A percentile compares a stretch with the other conserved stretches of the same genome.
phyloP scores from a whole-genome alignment of 305 asterid genomes.

The Vinca major region DNA sequence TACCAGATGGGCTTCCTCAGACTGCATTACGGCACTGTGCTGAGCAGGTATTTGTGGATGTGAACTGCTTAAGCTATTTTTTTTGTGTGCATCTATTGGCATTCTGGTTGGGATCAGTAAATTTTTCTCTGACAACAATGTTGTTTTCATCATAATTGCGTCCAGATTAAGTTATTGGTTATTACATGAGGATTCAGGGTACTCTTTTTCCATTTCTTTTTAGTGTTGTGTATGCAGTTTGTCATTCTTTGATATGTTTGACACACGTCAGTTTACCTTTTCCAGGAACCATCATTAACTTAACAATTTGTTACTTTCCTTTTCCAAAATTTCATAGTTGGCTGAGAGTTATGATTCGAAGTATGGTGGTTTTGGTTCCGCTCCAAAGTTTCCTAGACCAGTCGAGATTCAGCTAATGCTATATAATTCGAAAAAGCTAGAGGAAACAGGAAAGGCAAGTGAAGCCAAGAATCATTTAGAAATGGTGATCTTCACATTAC shows the following conservation, averaged over 20 bases:
- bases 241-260: neutral
- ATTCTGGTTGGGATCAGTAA: neutral
- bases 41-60: constrained; percentile 45
- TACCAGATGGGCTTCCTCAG: constrained; percentile 57
- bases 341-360: constrained; percentile 60
- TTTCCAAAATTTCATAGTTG: constrained; percentile 32
- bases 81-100: neutral
- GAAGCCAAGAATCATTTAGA: constrained; percentile 58
- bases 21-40: constrained; percentile 60
- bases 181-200: neutral
- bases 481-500: constrained; percentile 58
- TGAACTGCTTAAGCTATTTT: neutral
- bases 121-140: neutral
- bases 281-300: neutral
- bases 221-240: neutral
- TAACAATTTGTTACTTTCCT: constrained; percentile 5
- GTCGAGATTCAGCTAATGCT: constrained; percentile 89
- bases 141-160: neutral
- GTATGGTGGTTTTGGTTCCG: constrained; percentile 87
- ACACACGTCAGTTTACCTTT: neutral
- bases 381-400: constrained; percentile 97
- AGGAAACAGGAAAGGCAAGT: constrained; percentile 38
- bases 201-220: neutral
- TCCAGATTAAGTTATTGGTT: neutral
- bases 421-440: constrained; percentile 59